These are phyloP conservation scores for Arachnomyces sp. DNA, from an alignment of 2,329 filamentous ascomycete species.

Conservation along the genomic window DNA sequence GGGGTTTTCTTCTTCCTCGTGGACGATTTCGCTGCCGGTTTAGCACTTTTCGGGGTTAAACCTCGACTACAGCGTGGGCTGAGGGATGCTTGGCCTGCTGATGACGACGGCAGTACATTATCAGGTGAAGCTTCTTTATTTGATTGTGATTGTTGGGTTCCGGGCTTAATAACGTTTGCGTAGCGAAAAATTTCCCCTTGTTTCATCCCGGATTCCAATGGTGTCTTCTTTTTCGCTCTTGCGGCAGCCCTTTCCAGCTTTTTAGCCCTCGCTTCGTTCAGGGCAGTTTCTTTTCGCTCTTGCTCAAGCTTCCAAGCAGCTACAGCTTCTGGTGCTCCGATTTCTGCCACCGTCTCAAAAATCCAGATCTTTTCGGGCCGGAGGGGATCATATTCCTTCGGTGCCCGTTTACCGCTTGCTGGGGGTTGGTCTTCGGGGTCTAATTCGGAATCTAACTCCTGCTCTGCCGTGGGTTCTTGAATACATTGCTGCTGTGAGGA, in stretches of 20 bases:
- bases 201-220: slow-evolving; percentile 34
- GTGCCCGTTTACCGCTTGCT: slow-evolving; percentile 15
- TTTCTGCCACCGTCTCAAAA: slow-evolving; percentile 54
- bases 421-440: slow-evolving; percentile 24
- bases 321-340: slow-evolving; percentile 59
- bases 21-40: too few species aligned
- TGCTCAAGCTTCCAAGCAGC: slow-evolving; percentile 54
- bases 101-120: too few species aligned
- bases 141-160: too few species aligned
- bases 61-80: too few species aligned
- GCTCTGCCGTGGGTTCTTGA: slow-evolving; percentile 26
- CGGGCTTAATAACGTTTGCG: slow-evolving; percentile 30
- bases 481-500: background rate
- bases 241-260: slow-evolving; percentile 21
- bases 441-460: slow-evolving; percentile 22
- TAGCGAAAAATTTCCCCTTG: slow-evolving; percentile 35
- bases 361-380: slow-evolving; percentile 63
- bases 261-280: too few species aligned
- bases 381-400: slow-evolving; percentile 53
- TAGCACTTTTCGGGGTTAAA: too few species aligned
- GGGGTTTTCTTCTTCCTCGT: too few species aligned
- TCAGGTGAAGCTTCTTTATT: too few species aligned
- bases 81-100: too few species aligned
- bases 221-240: slow-evolving; percentile 21
- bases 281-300: slow-evolving; percentile 16